Evolutionary conservation across 768 basidiomycete genomes (phyloP), one percentile per base, ranked within the genome.

Genomic region (Tubosaeta sp.): DNA sequence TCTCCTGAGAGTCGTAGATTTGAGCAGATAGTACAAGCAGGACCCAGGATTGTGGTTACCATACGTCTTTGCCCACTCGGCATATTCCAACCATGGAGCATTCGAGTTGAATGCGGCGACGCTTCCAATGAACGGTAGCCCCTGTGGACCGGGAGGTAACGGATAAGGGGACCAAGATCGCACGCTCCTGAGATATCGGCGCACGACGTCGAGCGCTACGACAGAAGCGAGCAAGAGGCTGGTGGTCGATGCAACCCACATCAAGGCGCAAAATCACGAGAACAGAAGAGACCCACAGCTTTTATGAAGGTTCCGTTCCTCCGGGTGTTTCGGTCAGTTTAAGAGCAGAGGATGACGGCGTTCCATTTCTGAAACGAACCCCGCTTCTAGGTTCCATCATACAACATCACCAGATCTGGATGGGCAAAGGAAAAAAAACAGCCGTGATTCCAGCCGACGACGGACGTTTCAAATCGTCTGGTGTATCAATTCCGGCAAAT

Each of bases 81-180:
- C 58, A 50, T 74, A 77, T 6, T 61, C 62, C 51, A 64, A 55
- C 72, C 74, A 75, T 25, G 68, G 69, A 31, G 64, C 54, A 25
- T 56, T 50, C 4, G 54, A 47, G n/a, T 69, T 66, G 37, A 73
- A 55, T 32, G 72, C 63, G 9, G 66, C 22, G 29, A 73, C 27
- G 52, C 74, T 74, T 5, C 76, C 76, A 14, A 77, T 51, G 38
- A 76, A 48, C 0, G 74, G 74, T 32, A 71, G 51, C 5, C 67
- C 59, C 33, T 50, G 59, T 2, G 74, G 74, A 27, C 76, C 76
- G 44, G 75, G 76, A 16, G 75, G 75, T 12, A 61, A 51, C 16
- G 64, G 56, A 13, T 53, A 26, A 42, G 48, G 25, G 9, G 51
- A 25, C 35, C 25, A 19, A 32, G 8, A 19, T 33, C 27, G 50